Evolutionary conservation across 345 rosid genomes (phyloP).

Genomic region (Bruguiera gymnorhiza): DNA sequence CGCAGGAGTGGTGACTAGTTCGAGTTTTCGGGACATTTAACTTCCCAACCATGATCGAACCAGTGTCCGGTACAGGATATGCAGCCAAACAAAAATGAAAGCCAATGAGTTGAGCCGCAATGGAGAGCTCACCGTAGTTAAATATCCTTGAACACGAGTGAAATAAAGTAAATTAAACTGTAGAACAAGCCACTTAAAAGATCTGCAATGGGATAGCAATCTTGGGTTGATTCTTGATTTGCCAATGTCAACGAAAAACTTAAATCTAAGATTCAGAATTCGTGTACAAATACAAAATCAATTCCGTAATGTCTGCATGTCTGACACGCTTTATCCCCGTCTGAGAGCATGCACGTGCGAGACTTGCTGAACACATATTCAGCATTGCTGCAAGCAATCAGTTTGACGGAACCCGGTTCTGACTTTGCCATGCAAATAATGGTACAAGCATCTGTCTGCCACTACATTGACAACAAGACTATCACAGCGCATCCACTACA

Average conservation of each 20-base stretch:
- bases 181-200: not conserved
- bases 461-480: constrained; percentile 11
- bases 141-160: too few relatives aligned
- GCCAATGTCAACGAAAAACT: not conserved
- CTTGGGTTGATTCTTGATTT: not conserved
- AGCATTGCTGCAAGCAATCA: constrained; percentile 17
- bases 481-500: constrained; percentile 2
- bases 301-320: constrained; percentile 27
- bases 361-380: constrained; percentile 7
- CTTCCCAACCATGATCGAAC: too few relatives aligned
- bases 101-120: too few relatives aligned
- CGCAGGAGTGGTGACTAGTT: too few relatives aligned
- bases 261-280: not conserved
- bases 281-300: not conserved
- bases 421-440: constrained; percentile 23
- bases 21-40: not conserved
- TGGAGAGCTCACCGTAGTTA: too few relatives aligned
- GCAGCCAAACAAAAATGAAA: too few relatives aligned
- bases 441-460: constrained; percentile 18
- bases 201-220: not conserved
- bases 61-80: too few relatives aligned
- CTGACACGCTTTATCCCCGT: constrained; percentile 11
- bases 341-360: constrained; percentile 12
- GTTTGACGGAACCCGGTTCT: constrained; percentile 3
- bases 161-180: too few relatives aligned